phyloP scores from a whole-genome alignment of 1,284 basidiomycete genomes.

The Cryptococcus maquisensis region DNA sequence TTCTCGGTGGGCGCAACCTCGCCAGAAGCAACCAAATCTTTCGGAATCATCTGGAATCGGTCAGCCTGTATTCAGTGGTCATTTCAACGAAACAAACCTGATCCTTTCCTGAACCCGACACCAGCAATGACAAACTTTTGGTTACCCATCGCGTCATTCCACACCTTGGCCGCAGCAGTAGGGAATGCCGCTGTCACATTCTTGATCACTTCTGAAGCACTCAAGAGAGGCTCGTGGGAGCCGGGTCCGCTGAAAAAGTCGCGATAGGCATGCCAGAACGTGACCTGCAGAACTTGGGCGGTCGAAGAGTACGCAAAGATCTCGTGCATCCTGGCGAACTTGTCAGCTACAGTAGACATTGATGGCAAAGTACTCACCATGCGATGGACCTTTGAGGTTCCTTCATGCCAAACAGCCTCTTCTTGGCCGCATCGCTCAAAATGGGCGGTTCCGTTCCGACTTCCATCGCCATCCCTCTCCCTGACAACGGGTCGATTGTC shows the following conservation, averaged over 20 bases:
- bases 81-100: conserved; percentile 20
- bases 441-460: conserved; percentile 34
- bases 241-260: conserved; percentile 39
- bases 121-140: conserved; percentile 46
- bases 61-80: neutral
- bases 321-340: conserved; percentile 44
- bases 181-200: conserved; percentile 46
- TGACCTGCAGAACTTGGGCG: conserved; percentile 43
- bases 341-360: neutral
- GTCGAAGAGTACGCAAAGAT: conserved; percentile 42
- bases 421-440: conserved; percentile 20
- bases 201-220: conserved; percentile 47
- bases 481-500: conserved; percentile 27
- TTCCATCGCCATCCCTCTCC: conserved; percentile 19
- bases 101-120: conserved; percentile 38
- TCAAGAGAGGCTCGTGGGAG: conserved; percentile 37
- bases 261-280: conserved; percentile 47
- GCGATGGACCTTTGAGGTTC: conserved; percentile 40
- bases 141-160: conserved; percentile 30
- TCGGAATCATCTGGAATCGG: conserved; percentile 31
- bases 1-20: conserved; percentile 17
- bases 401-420: conserved; percentile 33
- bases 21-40: conserved; percentile 37
- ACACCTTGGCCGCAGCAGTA: conserved; percentile 38
- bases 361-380: conserved; percentile 32